Evolutionary conservation across 108 stramenopile genomes (phyloP).

Genomic region (Fragilaria crotonensis): DNA sequence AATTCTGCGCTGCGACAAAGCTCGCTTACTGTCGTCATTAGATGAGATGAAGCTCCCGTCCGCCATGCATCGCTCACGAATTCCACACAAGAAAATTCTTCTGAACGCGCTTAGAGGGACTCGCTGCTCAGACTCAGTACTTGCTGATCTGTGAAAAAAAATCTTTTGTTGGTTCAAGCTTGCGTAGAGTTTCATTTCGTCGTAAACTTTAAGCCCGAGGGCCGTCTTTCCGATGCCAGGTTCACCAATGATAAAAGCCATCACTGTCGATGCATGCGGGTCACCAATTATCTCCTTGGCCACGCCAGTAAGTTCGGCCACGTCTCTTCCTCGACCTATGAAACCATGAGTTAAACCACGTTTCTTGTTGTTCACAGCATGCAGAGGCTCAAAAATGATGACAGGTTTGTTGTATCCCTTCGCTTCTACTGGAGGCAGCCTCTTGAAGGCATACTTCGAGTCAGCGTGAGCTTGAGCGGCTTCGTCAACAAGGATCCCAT

Average conservation of each 20-base stretch:
- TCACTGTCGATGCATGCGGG: constrained; percentile 16
- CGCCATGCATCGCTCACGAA: constrained; percentile 15
- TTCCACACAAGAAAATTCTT: constrained; percentile 16
- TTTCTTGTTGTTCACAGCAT: not conserved
- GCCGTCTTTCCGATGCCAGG: constrained; percentile 46
- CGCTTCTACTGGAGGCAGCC: constrained; percentile 19
- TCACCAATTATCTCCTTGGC: not conserved
- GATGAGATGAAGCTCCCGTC: constrained; percentile 19
- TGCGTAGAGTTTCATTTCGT: constrained; percentile 20
- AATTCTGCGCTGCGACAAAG: no score
- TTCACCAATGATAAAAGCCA: constrained; percentile 36
- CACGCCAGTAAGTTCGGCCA: not conserved
- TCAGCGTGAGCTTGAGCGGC: constrained; percentile 39
- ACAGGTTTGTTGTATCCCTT: constrained; percentile 42
- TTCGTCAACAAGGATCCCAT: constrained; percentile 62
- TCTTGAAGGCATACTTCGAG: not conserved
- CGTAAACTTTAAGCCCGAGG: constrained; percentile 26
- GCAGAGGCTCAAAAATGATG: constrained; percentile 28
- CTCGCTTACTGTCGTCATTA: no score
- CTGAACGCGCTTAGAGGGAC: constrained; percentile 45
- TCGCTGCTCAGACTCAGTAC: constrained; percentile 44
- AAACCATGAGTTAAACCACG: not conserved
- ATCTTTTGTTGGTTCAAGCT: constrained; percentile 23
- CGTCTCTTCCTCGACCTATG: not conserved
- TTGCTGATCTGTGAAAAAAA: constrained; percentile 37